Evolutionary conservation across 2,329 filamentous ascomycete species (phyloP).

Genomic region (Xylariaceae sp.): DNA sequence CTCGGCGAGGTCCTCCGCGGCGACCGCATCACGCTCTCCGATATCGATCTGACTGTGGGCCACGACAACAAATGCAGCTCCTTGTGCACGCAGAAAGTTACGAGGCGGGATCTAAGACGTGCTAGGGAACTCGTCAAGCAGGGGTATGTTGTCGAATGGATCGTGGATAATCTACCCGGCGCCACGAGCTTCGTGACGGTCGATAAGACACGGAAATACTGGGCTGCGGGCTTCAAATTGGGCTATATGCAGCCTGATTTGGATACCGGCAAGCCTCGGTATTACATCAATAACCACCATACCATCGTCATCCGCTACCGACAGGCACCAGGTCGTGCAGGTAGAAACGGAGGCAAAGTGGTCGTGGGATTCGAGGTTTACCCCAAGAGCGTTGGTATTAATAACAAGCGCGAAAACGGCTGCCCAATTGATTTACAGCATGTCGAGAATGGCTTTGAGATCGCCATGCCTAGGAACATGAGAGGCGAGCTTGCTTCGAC

Average conservation of each 20-base stretch:
- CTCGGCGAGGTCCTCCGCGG: constrained; percentile 82
- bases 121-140: constrained; percentile 68
- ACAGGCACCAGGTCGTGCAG: constrained; percentile 61
- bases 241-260: constrained; percentile 66
- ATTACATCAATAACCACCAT: constrained; percentile 82
- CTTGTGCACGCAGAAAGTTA: constrained; percentile 65
- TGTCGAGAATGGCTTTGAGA: constrained; percentile 59
- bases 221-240: constrained; percentile 83
- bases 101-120: constrained; percentile 58
- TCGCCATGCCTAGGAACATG: constrained; percentile 60
- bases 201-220: constrained; percentile 80
- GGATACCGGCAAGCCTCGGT: constrained; percentile 54
- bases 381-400: constrained; percentile 69
- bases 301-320: constrained; percentile 79
- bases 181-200: constrained; percentile 84
- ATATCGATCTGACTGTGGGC: constrained; percentile 74
- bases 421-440: constrained; percentile 64
- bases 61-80: constrained; percentile 67
- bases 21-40: constrained; percentile 77
- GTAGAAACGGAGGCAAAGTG: constrained; percentile 67
- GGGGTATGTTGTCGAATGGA: constrained; percentile 88
- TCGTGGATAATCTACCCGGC: constrained; percentile 84
- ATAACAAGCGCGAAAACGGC: constrained; percentile 56
- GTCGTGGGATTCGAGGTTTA: constrained; percentile 89
- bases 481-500: constrained; percentile 33